Conservation (phyloP, 495 filamentous ascomycete species). For the Penicillium malachiteum region DNA sequence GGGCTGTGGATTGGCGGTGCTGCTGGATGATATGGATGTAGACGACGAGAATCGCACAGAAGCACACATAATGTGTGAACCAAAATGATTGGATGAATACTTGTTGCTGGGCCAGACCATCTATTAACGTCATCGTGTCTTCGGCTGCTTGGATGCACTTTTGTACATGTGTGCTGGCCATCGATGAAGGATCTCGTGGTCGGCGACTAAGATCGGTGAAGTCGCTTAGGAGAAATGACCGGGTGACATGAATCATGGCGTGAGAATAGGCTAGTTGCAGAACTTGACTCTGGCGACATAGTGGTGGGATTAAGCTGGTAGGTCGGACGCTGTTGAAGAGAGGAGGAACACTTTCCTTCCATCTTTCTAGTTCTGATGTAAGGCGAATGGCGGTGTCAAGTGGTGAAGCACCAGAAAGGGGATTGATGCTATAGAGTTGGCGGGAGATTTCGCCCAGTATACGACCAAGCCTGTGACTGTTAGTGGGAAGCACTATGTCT, state of each 20-base stretch:
- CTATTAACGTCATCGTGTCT: conserved; percentile 37
- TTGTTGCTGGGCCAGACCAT: conserved; percentile 38
- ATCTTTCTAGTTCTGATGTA: conserved; percentile 34
- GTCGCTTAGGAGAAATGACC: conserved; percentile 55
- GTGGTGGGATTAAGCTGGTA: conserved; percentile 50
- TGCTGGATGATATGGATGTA: conserved; percentile 58
- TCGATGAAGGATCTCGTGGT: conserved; percentile 30
- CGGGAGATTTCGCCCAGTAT: conserved; percentile 46
- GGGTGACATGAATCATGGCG: conserved; percentile 54
- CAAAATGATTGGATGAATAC: conserved; percentile 43
- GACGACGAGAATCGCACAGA: conserved; percentile 53
- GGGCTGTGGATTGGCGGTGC: conserved; percentile 29
- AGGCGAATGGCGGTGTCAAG: conserved; percentile 40
- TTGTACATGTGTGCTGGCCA: conserved; percentile 34
- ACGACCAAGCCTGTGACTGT: conserved; percentile 36
- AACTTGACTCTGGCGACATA: conserved; percentile 54
- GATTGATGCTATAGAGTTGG: conserved; percentile 49
- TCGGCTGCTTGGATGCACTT: conserved; percentile 48
- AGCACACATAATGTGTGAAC: conserved; percentile 57
- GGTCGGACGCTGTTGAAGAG: conserved; percentile 46
- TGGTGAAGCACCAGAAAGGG: conserved; percentile 37
- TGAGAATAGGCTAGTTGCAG: conserved; percentile 53
- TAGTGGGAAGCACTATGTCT: not conserved
- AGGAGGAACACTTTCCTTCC: conserved; percentile 44
- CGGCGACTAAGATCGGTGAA: conserved; percentile 45